Base-by-base conservation (phyloP, 192 early-diverging fungal species). In the Rhizoclosmatium sp. region DNA sequence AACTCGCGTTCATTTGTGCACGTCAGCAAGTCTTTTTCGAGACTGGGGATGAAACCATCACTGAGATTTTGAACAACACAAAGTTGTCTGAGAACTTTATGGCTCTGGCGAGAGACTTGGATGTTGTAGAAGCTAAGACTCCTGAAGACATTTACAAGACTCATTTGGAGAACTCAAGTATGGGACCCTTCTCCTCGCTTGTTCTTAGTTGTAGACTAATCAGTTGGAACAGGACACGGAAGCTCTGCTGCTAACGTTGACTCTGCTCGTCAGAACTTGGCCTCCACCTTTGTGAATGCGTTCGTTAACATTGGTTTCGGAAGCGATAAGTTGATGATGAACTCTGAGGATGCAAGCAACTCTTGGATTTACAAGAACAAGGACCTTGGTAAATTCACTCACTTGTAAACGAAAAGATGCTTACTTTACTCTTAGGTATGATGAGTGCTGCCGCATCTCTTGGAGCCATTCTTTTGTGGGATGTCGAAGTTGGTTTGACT, bases 141-240 rank as follows among this genome's bases (percentile, higher is more conserved):
- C 97, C 98, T 2, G 96, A 98, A 79, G 98, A 99, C 80, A 97
- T 99, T 78, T 99, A 99, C 90, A 99, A 99, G 86, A 90, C 89
- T 64, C 96, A 98, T 81, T 82, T 98, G 77, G 97, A 99, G 83
- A 96, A 97, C 84, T 92, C 89, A 48, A 88, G 92, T 92, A 89
- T 82, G 86, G 61, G 72, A 66, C 48, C n/a, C 19, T 44, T 76
- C 16, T 51, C 2, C 45, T 7, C 45, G 39, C 45, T 69, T 65
- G 9, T 31, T 31, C 62, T 65, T 40, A 10, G 62, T 40, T 65
- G 10, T 10, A 31, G 9, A 65, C 23, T 65, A 31, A 65, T 65
- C 54, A n/a, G 66, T 58, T 71, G 76, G 46, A 21, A 12, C 71
- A 94, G 93, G 92, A n/a, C 79, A 88, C 47, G 89, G 89, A 64